phyloP scores from a whole-genome alignment of 495 filamentous ascomycete species.

The Penicillium nucicola region DNA sequence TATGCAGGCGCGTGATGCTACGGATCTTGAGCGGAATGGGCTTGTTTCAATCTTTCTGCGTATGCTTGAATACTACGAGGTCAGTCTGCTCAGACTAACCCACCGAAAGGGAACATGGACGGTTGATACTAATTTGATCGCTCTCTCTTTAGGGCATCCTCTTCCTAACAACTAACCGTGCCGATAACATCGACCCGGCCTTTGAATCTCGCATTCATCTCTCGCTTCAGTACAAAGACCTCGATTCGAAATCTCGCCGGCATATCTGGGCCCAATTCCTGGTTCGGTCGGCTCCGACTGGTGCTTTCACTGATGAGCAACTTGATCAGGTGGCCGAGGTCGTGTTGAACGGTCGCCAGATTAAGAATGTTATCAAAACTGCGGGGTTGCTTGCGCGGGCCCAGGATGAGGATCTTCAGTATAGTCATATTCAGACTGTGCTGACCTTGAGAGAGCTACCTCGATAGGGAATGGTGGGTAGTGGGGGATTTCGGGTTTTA shows the following conservation, averaged over 20 bases:
- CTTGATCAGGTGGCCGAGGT: constrained; percentile 22
- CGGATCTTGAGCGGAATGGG: constrained; percentile 37
- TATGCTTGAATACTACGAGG: constrained; percentile 51
- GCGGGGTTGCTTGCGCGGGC: constrained; percentile 25
- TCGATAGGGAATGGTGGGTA: too few species aligned
- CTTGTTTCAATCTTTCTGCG: constrained; percentile 51
- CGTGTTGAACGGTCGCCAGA: constrained; percentile 35
- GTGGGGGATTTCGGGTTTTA: too few species aligned
- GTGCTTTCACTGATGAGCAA: constrained; percentile 24
- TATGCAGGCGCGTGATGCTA: constrained; percentile 33
- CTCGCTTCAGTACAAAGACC: constrained; percentile 42
- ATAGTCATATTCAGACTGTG: constrained; percentile 15
- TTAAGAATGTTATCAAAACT: constrained; percentile 54
- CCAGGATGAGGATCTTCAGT: constrained; percentile 12
- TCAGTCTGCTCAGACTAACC: constrained; percentile 9
- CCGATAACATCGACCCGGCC: constrained; percentile 46
- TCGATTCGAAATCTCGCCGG: constrained; percentile 26
- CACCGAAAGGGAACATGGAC: not conserved
- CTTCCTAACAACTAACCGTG: constrained; percentile 58
- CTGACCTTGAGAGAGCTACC: not conserved
- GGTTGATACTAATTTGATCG: not conserved
- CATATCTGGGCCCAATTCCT: constrained; percentile 33
- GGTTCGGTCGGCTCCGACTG: constrained; percentile 5
- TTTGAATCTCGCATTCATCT: constrained; percentile 53
- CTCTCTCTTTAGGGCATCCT: constrained; percentile 53